These are phyloP conservation scores for Globisporangium viniferum DNA, from an alignment of 352 stramenopile species.

Conservation along the genomic window DNA sequence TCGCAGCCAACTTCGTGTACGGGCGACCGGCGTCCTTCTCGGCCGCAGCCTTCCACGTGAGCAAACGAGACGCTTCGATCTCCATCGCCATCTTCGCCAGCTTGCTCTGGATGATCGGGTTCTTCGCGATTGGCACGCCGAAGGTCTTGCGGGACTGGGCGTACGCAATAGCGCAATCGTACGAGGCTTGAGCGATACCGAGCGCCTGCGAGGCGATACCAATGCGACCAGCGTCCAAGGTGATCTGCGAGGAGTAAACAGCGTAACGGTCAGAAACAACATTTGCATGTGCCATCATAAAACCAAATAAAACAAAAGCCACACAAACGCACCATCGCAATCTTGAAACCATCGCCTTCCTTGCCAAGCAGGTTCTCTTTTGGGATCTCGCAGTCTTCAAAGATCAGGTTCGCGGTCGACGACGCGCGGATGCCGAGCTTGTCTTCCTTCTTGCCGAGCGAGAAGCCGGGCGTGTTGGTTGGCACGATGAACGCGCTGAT, in stretches of 20 bases:
- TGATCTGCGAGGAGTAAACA: constrained; percentile 49
- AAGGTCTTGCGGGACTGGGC: constrained; percentile 94
- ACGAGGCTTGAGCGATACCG: constrained; percentile 94
- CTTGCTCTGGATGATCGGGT: constrained; percentile 89
- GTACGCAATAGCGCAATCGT: constrained; percentile 96
- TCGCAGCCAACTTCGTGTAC: constrained; percentile 93
- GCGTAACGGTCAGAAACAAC: not conserved
- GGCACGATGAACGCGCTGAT: constrained; percentile 97
- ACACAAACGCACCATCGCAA: constrained; percentile 51
- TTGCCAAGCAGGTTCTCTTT: constrained; percentile 86
- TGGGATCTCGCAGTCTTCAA: constrained; percentile 92
- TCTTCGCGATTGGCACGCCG: constrained; percentile 90
- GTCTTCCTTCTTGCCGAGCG: constrained; percentile 96
- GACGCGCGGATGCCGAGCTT: constrained; percentile 97
- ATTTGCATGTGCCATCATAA: too few species aligned
- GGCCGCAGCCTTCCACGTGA: constrained; percentile 93
- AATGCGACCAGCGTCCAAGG: constrained; percentile 93
- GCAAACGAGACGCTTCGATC: constrained; percentile 89
- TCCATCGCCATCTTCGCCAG: constrained; percentile 93
- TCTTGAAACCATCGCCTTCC: constrained; percentile 88
- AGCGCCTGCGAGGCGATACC: constrained; percentile 94
- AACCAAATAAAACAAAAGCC: not conserved
- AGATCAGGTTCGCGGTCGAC: constrained; percentile 96
- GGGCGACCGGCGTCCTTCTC: constrained; percentile 89
- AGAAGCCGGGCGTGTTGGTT: constrained; percentile 90